These are phyloP conservation scores for Tetrahymena thermophila DNA, from an alignment of 73 alveolate species.

Conservation along the genomic window DNA sequence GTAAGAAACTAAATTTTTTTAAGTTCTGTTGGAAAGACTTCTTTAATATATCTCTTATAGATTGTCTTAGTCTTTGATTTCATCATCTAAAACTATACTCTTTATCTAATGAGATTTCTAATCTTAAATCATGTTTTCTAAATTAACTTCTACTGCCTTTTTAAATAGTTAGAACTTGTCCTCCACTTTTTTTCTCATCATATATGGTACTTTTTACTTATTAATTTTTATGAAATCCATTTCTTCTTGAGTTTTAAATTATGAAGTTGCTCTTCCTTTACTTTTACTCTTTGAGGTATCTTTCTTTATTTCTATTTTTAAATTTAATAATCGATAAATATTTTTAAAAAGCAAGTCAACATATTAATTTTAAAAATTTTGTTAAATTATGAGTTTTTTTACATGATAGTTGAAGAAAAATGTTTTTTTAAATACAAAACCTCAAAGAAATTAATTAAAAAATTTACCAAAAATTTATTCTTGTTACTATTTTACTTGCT, in stretches of 20 bases:
- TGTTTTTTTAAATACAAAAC: too few species aligned
- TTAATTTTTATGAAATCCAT: neutral
- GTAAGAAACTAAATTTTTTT: neutral
- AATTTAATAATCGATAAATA: neutral
- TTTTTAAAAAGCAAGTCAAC: neutral
- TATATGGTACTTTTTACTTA: neutral
- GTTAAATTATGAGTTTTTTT: too few species aligned
- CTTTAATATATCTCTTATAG: neutral
- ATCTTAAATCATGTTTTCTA: neutral
- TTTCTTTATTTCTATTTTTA: neutral
- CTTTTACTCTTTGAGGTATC: neutral
- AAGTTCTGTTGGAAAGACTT: neutral
- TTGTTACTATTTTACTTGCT: neutral
- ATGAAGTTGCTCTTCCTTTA: neutral
- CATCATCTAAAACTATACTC: neutral
- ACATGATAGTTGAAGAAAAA: too few species aligned
- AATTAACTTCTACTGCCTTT: neutral
- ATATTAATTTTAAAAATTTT: too few species aligned
- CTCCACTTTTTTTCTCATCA: neutral
- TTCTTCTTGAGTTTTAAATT: neutral
- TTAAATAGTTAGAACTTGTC: neutral
- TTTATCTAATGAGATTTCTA: neutral
- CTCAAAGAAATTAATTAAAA: too few species aligned
- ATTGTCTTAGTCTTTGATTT: neutral
- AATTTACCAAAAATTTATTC: neutral